Evolutionary conservation across 257 asterid genomes (phyloP).

Genomic region (Capsicum rhomboideum): DNA sequence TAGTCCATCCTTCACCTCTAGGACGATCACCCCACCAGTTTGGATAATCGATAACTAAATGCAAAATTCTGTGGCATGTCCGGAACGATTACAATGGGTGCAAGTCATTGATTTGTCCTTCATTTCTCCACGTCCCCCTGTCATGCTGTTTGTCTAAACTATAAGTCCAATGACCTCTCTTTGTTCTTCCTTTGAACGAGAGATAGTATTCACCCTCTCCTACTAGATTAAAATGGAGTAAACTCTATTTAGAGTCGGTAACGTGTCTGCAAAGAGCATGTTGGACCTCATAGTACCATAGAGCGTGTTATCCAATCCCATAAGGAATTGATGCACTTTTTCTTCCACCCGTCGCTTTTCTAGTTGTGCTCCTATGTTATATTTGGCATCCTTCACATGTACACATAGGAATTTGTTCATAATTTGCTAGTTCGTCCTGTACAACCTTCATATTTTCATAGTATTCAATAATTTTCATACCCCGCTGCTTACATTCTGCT

Average conservation of each 20-base stretch:
- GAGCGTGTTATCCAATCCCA: not conserved
- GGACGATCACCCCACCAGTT: no score
- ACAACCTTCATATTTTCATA: not conserved
- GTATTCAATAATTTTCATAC: not conserved
- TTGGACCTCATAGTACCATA: not conserved
- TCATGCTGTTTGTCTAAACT: not conserved
- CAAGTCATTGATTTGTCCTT: not conserved
- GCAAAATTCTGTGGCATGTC: not conserved
- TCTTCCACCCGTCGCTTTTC: not conserved
- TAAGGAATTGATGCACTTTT: not conserved
- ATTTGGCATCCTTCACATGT: not conserved
- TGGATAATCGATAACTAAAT: no score
- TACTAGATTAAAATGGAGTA: not conserved
- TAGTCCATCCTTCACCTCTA: no score
- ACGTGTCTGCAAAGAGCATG: not conserved
- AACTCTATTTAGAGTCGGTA: not conserved
- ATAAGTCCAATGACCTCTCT: not conserved
- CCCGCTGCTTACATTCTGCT: not conserved
- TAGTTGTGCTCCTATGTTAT: not conserved
- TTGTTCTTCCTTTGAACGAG: not conserved
- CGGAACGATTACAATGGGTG: not conserved
- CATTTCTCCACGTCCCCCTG: not conserved
- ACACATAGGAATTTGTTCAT: not conserved
- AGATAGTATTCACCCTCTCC: not conserved
- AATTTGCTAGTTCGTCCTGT: not conserved